A percentile compares a stretch with the other conserved stretches of the same genome.
Conservation (phyloP, 2,329 filamentous ascomycete genomes). For the Thielaviopsis ethacetica region DNA sequence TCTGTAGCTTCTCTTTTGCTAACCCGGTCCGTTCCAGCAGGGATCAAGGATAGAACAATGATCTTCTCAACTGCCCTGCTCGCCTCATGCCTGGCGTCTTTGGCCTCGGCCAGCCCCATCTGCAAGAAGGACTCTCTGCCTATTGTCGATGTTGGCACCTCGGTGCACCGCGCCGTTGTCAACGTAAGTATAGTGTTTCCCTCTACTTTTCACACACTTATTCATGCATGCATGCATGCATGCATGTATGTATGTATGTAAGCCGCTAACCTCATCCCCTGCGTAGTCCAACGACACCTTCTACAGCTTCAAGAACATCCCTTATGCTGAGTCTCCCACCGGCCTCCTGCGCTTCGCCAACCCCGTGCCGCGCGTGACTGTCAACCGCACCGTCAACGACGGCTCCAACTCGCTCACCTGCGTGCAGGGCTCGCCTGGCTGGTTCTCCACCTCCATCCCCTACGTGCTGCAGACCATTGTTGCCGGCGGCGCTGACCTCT, state of each 20-base stretch:
- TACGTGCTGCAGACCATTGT: background rate
- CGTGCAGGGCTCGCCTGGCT: constrained; percentile 15
- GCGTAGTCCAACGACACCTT: constrained; percentile 10
- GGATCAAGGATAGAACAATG: background rate
- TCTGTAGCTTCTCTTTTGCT: background rate
- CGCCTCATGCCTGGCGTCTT: background rate
- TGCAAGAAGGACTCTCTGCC: constrained; percentile 20
- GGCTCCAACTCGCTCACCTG: constrained; percentile 15
- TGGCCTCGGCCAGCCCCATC: background rate
- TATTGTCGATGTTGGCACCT: constrained; percentile 49
- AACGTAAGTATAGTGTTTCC: no score
- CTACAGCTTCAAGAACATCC: constrained; percentile 24
- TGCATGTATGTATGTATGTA: no score
- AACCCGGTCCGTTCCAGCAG: background rate
- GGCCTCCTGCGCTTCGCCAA: constrained; percentile 22
- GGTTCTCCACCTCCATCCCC: constrained; percentile 1
- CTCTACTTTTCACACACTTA: no score
- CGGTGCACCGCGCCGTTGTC: constrained; percentile 8
- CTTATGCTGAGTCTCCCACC: constrained; percentile 23
- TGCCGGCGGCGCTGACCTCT: constrained; percentile 11
- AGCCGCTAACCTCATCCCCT: no score
- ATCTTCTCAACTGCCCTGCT: background rate
- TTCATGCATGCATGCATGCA: no score
- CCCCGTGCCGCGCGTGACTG: constrained; percentile 16
- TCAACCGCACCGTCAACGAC: constrained; percentile 18